Evolutionary conservation across 148 eudicot genomes (phyloP).

Genomic region (Rhododendron ovatum): DNA sequence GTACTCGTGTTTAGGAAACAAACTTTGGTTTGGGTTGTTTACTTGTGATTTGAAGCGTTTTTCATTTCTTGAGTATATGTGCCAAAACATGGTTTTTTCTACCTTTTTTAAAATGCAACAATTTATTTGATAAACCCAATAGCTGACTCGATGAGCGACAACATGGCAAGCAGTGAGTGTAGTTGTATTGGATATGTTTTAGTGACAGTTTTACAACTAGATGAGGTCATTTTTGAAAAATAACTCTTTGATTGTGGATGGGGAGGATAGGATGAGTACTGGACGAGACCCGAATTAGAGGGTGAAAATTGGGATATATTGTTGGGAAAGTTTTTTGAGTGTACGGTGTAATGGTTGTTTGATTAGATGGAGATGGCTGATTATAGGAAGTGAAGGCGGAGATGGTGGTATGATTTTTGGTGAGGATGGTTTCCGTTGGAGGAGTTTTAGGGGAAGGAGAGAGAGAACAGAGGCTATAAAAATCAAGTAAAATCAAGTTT

Average conservation of each 20-base stretch:
- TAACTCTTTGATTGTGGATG: constrained; percentile 3
- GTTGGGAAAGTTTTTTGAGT: neutral
- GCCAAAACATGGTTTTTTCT: too few species aligned
- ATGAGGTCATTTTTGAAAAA: constrained; percentile 7
- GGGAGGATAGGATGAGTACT: constrained; percentile 8
- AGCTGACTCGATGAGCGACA: too few species aligned
- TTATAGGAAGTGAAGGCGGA: neutral
- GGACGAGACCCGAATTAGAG: constrained; percentile 5
- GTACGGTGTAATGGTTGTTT: neutral
- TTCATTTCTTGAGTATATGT: too few species aligned
- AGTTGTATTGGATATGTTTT: neutral
- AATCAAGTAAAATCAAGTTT: neutral
- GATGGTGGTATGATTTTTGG: constrained; percentile 5
- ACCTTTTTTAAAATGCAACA: too few species aligned
- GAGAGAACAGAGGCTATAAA: neutral
- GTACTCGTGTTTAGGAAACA: too few species aligned
- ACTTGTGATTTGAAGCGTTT: too few species aligned
- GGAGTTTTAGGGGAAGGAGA: neutral
- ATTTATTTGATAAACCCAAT: too few species aligned
- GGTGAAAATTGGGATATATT: neutral
- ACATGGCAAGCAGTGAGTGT: neutral
- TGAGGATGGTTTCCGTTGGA: neutral
- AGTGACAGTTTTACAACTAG: too few species aligned
- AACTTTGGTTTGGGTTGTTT: too few species aligned
- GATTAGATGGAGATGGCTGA: constrained; percentile 15